A percentile compares a stretch with the other conserved stretches of the same genome.
phyloP scores from a whole-genome alignment of 352 stramenopile genomes.

The Pythium phragmiticola region DNA sequence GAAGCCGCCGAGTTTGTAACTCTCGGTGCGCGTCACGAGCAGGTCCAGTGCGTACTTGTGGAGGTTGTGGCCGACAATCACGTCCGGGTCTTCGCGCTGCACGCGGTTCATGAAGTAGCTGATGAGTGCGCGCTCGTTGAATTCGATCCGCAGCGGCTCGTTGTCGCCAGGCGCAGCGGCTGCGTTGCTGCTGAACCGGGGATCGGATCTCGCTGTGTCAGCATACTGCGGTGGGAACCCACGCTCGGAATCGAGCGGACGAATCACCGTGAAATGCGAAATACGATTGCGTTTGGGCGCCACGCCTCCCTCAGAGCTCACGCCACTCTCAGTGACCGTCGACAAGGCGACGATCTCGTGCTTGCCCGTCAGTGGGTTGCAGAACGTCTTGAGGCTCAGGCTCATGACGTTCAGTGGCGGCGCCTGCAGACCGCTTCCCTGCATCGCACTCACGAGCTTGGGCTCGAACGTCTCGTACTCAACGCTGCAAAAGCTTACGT shows the following conservation, averaged over 20 bases:
- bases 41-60: constrained; percentile 98
- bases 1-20: constrained; percentile 86
- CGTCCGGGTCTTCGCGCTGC: constrained; percentile 96
- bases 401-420: constrained; percentile 96
- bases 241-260: constrained; percentile 61
- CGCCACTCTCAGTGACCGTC: constrained; percentile 70
- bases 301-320: constrained; percentile 59
- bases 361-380: constrained; percentile 95
- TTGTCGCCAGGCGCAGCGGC: constrained; percentile 31
- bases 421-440: constrained; percentile 50
- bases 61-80: constrained; percentile 98
- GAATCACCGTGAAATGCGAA: constrained; percentile 82
- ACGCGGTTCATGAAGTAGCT: constrained; percentile 91
- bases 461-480: constrained; percentile 93
- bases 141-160: constrained; percentile 65
- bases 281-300: constrained; percentile 37
- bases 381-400: constrained; percentile 97
- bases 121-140: constrained; percentile 84
- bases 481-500: constrained; percentile 91
- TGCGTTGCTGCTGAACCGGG: constrained; percentile 58
- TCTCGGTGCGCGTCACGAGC: constrained; percentile 93
- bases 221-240: constrained; percentile 64
- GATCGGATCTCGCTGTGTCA: constrained; percentile 47
- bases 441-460: constrained; percentile 88
- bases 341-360: constrained; percentile 94